Percentiles rank a stretch among this genome's conserved stretches.
phyloP scores from a whole-genome alignment of 805 yeast genomes.

The Barnettozyma vustinii region DNA sequence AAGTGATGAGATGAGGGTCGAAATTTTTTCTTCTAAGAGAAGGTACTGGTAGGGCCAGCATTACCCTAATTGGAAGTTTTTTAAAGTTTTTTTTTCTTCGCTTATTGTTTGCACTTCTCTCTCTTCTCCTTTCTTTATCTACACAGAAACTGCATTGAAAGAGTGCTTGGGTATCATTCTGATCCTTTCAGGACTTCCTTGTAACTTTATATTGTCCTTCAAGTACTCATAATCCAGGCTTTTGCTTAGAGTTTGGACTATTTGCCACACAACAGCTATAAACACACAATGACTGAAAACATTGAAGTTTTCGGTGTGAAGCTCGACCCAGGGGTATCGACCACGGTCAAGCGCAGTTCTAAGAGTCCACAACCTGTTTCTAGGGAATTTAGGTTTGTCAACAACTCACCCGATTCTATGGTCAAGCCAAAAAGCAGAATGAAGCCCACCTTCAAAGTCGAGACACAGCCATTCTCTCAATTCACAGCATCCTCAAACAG shows the following conservation, averaged over 20 bases:
- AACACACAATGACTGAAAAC: neutral
- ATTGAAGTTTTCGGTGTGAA: conserved; percentile 5
- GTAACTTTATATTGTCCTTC: neutral
- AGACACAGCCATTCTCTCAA: conserved; percentile 7
- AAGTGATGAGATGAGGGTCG: conserved; percentile 8
- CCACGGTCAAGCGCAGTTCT: neutral
- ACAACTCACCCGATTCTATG: conserved; percentile 20
- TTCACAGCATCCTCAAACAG: conserved; percentile 5
- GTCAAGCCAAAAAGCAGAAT: conserved; percentile 14
- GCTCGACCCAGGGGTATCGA: neutral
- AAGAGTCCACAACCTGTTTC: neutral
- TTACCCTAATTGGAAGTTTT: conserved; percentile 11
- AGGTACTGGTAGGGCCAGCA: conserved; percentile 6
- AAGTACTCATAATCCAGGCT: neutral
- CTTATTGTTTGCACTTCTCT: neutral
- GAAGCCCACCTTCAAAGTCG: conserved; percentile 23
- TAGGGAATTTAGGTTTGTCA: conserved; percentile 21
- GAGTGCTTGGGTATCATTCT: neutral
- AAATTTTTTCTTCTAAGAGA: neutral
- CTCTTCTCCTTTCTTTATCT: neutral
- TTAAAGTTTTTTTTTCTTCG: conserved; percentile 4
- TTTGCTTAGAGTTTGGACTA: neutral
- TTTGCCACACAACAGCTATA: neutral
- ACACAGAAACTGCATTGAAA: neutral
- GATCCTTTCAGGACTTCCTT: neutral